These are phyloP conservation scores for Psophocarpus tetragonolobus DNA, from an alignment of 306 rosid species.

Conservation along the genomic window DNA sequence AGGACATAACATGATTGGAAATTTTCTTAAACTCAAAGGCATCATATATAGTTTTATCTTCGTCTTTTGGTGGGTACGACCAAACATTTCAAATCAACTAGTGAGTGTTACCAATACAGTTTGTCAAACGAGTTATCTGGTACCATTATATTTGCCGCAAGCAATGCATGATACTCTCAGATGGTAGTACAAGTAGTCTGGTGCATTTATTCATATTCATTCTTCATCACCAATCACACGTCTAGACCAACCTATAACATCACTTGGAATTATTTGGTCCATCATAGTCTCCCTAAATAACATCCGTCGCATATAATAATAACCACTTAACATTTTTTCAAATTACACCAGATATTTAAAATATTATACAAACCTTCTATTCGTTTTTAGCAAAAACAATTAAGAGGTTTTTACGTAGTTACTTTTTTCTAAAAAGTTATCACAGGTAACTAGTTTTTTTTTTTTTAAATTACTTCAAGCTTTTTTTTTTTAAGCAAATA, in stretches of 20 bases:
- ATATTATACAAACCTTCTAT: too few species aligned
- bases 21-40: conserved; percentile 52
- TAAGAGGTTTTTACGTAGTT: too few species aligned
- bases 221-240: not conserved
- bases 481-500: too few species aligned
- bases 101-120: not conserved
- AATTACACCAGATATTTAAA: too few species aligned
- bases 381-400: too few species aligned
- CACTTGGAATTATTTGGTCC: not conserved
- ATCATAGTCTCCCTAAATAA: not conserved
- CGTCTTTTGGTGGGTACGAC: not conserved
- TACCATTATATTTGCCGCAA: not conserved
- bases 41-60: conserved; percentile 5
- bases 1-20: conserved; percentile 26
- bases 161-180: not conserved
- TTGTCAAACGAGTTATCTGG: not conserved
- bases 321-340: too few species aligned
- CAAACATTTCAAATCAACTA: not conserved
- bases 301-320: too few species aligned
- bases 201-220: not conserved
- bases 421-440: too few species aligned
- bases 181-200: not conserved
- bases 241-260: not conserved
- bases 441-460: too few species aligned
- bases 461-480: too few species aligned